Base-by-base conservation (phyloP, 1,284 basidiomycete genomes). In the Ustilago sp. region DNA sequence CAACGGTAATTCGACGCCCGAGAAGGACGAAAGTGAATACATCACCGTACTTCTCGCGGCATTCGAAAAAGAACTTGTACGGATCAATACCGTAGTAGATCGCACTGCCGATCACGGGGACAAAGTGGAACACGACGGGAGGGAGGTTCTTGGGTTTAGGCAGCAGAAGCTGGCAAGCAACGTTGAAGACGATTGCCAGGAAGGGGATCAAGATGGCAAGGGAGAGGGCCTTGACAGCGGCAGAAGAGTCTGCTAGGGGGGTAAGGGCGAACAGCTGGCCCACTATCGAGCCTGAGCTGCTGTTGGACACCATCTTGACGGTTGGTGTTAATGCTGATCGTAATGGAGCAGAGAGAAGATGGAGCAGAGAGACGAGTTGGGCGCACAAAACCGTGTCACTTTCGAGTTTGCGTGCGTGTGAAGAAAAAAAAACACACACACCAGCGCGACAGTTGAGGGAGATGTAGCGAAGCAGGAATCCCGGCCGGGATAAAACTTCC, bases 1-100 rank as follows among this genome's bases (percentile, higher is more conserved):
- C 92, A 63, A 96, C 95, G 0, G 96, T 98, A 78, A 98, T 91
- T 63, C 91, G 91, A 68, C 94, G 91, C 51, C 96, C 96, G 51
- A 98, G 88, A 9, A 99, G 88, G 54, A 79, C 74, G 69, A 86
- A 86, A 0, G 96, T 97, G 88, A 98, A 99, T n/a, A 98, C 91
- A 61, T 91, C 89, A 47, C 90, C 90, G 58, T 79, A 80, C 91
- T 95, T 96, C 78, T 93, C 92, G 68, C 92, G 90, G 85, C 91
- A 92, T 51, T 89, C 88, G 65, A 91, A 90, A 83, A 93, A 89
- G 87, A 94, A 94, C 68, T 88, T 89, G 85, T 93, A 89, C 2
- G 93, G 93, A 85, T 94, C 92, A 81, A 93, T 90, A 28, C 93
- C 93, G 77, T 94, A 94, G 52, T 88, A 76, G 47, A 88, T 88